Evolutionary conservation across 2,329 filamentous ascomycete genomes (phyloP).

Genomic region (Ustilaginoidea virens): DNA sequence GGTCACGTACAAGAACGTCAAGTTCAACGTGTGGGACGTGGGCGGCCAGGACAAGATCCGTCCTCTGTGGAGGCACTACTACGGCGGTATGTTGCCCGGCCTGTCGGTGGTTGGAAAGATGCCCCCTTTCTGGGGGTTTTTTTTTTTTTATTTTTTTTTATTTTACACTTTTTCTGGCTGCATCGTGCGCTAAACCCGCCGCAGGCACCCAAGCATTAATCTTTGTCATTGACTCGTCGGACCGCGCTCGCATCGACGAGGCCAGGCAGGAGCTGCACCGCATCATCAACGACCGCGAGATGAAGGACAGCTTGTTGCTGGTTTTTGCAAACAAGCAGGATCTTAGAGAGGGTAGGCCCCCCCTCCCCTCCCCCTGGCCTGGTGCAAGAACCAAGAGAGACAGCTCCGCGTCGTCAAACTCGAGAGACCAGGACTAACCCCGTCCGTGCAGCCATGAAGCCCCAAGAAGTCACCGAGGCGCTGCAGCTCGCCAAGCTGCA

Average conservation of each 20-base stretch:
- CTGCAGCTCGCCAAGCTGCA: constrained; percentile 64
- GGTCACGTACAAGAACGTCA: constrained; percentile 97
- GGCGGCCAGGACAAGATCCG: constrained; percentile 98
- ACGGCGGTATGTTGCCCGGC: constrained; percentile 43
- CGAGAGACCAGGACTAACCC: not conserved
- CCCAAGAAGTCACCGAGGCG: constrained; percentile 63
- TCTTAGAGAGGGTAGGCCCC: constrained; percentile 53
- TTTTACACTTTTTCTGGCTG: not conserved
- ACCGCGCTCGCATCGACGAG: constrained; percentile 82
- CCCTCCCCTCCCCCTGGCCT: not conserved
- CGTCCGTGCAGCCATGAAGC: constrained; percentile 50
- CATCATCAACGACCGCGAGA: constrained; percentile 95
- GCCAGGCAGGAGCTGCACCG: constrained; percentile 86
- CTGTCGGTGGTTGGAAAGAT: too few species aligned
- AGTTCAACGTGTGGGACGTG: constrained; percentile 99
- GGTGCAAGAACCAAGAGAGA: too few species aligned
- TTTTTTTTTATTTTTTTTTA: not conserved
- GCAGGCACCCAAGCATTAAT: constrained; percentile 90
- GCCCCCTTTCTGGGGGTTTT: not conserved
- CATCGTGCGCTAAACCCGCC: not conserved
- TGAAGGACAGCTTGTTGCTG: constrained; percentile 85
- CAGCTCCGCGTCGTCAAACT: too few species aligned
- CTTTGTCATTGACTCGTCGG: constrained; percentile 95
- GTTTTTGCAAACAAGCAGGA: constrained; percentile 99
- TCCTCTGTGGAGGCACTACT: constrained; percentile 95